These are phyloP conservation scores for Vigna radiata DNA, from an alignment of 306 rosid species.

Conservation along the genomic window DNA sequence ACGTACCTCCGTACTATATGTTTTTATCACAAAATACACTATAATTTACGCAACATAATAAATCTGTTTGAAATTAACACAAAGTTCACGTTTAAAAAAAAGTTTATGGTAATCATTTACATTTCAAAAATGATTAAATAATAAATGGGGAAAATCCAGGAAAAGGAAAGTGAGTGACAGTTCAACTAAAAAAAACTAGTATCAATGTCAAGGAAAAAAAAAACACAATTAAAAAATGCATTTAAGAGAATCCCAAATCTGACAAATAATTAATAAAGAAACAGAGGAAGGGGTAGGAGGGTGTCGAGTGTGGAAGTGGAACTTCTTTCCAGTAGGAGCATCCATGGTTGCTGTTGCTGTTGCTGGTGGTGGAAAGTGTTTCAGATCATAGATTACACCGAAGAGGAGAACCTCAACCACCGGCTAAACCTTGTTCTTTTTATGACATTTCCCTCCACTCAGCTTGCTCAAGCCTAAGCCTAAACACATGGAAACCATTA, in stretches of 20 bases:
- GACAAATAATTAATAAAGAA: slow-evolving; percentile 42
- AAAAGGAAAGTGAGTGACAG: not conserved
- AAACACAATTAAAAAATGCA: not conserved
- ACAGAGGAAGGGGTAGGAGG: not conserved
- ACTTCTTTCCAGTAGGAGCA: slow-evolving; percentile 7
- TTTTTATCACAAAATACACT: too few species aligned
- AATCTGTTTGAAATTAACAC: too few species aligned
- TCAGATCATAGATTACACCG: slow-evolving; percentile 48
- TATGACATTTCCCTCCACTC: slow-evolving; percentile 52
- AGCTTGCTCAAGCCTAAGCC: not conserved
- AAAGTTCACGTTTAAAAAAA: too few species aligned
- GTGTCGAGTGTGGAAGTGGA: not conserved
- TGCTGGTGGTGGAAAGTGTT: slow-evolving; percentile 12
- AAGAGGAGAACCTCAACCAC: not conserved
- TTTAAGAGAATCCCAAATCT: slow-evolving; percentile 19
- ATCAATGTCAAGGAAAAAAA: not conserved
- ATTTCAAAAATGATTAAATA: too few species aligned
- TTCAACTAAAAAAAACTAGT: not conserved
- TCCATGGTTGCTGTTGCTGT: not conserved
- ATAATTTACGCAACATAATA: too few species aligned
- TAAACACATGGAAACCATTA: slow-evolving; percentile 59
- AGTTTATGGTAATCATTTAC: not conserved
- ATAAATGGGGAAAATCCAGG: not conserved
- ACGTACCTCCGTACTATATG: too few species aligned
- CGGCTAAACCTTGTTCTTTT: not conserved